phyloP scores from a whole-genome alignment of 1,284 basidiomycete species.

The Tranzscheliella williamsii region DNA sequence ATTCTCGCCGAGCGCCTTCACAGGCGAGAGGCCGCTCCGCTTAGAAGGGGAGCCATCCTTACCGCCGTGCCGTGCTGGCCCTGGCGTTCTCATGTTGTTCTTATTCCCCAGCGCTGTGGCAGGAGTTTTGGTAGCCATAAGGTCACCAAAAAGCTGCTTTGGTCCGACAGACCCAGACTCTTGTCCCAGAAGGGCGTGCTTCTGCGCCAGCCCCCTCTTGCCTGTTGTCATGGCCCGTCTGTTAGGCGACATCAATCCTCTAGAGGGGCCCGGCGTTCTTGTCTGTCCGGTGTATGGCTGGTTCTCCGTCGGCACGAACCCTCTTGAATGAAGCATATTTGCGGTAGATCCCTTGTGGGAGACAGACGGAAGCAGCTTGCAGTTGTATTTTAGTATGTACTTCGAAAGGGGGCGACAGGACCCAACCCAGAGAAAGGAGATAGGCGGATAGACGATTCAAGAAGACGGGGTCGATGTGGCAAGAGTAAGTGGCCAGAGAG shows the following conservation, averaged over 20 bases:
- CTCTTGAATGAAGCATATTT: conserved; percentile 35
- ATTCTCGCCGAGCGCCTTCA: neutral
- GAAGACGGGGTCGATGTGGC: too few species aligned
- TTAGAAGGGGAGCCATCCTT: conserved; percentile 3
- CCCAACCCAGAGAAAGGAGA: too few species aligned
- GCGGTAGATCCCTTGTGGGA: too few species aligned
- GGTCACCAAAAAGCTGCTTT: conserved; percentile 38
- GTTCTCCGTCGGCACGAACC: conserved; percentile 36
- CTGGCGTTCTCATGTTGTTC: conserved; percentile 26
- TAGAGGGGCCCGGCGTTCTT: conserved; percentile 29
- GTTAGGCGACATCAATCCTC: conserved; percentile 19
- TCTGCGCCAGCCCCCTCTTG: conserved; percentile 17
- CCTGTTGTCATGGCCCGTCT: conserved; percentile 37
- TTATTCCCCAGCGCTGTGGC: conserved; percentile 28
- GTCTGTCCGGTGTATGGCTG: conserved; percentile 33
- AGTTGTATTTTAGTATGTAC: too few species aligned
- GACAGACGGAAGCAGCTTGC: too few species aligned
- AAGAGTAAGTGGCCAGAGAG: too few species aligned
- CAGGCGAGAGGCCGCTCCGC: neutral
- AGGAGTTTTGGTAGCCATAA: conserved; percentile 17
- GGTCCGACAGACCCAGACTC: conserved; percentile 7
- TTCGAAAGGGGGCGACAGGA: too few species aligned
- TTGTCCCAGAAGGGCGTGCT: conserved; percentile 20
- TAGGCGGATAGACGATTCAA: too few species aligned
- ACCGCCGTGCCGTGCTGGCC: conserved; percentile 6